Evolutionary conservation across 139 green algal genomes (phyloP).

Genomic region (Penium margaritaceum): DNA sequence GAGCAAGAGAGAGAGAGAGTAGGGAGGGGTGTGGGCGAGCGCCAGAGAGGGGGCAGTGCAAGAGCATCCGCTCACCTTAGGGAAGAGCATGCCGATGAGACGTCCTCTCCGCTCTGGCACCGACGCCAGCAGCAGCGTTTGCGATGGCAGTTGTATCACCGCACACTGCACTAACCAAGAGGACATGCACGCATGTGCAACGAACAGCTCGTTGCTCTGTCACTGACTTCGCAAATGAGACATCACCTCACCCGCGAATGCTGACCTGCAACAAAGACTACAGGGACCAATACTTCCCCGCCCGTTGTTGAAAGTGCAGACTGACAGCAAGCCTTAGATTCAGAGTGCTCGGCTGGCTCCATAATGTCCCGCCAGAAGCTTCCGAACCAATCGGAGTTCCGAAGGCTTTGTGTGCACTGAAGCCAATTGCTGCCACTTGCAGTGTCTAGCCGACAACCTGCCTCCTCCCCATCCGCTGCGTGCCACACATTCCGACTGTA

Average conservation of each 20-base stretch:
- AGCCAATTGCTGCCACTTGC: no score
- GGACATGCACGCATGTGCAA: no score
- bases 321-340: neutral
- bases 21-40: no score
- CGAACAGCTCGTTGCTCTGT: neutral
- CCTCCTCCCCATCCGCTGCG: no score
- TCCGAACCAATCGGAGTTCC: no score
- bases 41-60: no score
- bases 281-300: neutral
- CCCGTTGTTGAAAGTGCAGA: neutral
- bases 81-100: conserved; percentile 35
- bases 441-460: no score
- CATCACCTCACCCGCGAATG: neutral
- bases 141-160: conserved; percentile 27
- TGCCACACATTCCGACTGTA: no score
- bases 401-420: no score
- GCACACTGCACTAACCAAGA: conserved; percentile 32
- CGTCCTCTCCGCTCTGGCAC: neutral
- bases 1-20: no score
- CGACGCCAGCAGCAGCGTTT: conserved; percentile 15
- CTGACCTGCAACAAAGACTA: neutral
- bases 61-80: no score
- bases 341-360: neutral
- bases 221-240: neutral
- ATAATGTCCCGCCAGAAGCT: no score